Conservation (phyloP, 2,329 filamentous ascomycete genomes). For the Ophiocordyceps camponoti-floridani region DNA sequence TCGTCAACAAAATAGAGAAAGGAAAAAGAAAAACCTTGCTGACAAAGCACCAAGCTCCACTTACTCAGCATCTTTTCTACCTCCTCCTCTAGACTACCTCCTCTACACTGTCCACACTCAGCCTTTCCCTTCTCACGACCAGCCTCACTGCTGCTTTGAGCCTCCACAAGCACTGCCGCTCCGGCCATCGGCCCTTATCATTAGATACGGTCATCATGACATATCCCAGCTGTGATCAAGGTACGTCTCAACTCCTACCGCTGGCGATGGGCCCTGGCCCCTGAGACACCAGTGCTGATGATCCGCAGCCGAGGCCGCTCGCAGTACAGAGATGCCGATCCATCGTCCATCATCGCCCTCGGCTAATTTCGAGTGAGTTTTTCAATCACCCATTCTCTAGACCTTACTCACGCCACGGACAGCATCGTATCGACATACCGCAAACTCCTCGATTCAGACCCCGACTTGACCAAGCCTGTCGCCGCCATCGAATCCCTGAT, state of each 20-base stretch:
- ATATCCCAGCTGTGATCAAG: background rate
- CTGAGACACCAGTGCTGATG: background rate
- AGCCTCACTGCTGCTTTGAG: no score
- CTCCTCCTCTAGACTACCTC: no score
- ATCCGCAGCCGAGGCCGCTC: background rate
- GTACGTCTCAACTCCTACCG: background rate
- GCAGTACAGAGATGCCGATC: background rate
- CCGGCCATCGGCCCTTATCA: no score
- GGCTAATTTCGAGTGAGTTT: background rate
- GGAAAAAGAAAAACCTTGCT: no score
- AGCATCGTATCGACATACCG: constrained; percentile 40
- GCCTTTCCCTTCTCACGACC: no score
- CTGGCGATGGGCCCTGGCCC: no score
- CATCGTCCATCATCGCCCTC: background rate
- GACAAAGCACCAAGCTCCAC: no score
- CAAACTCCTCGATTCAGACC: constrained; percentile 42
- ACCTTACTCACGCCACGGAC: background rate
- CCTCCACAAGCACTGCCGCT: no score
- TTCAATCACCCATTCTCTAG: background rate
- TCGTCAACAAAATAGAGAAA: no score
- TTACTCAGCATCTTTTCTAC: no score
- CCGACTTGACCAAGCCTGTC: constrained; percentile 85
- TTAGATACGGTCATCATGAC: background rate
- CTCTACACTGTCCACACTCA: no score
- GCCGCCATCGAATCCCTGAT: constrained; percentile 88